Conservation (phyloP, 495 filamentous ascomycete genomes). For the Amniculicola lignicola region DNA sequence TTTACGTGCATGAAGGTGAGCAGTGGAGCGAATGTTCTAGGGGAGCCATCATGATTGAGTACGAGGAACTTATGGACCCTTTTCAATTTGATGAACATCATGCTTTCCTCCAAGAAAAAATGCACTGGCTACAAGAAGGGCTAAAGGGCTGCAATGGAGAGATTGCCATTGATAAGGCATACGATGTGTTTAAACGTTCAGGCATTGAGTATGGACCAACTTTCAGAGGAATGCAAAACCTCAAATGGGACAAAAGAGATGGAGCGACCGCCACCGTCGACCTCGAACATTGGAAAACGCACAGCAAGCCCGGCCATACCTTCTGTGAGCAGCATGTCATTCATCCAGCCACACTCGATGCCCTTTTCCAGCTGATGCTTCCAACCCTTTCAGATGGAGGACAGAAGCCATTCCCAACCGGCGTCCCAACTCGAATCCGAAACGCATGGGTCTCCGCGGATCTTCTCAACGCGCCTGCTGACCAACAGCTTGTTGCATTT, state of each 20-base stretch:
- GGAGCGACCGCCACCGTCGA: conserved; percentile 12
- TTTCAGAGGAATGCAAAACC: neutral
- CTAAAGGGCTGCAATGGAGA: neutral
- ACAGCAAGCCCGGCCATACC: neutral
- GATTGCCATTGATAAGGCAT: neutral
- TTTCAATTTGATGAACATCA: neutral
- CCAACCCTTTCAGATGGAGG: conserved; percentile 3
- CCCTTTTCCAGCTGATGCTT: neutral
- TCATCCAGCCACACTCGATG: conserved; percentile 14
- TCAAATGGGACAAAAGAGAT: conserved; percentile 13
- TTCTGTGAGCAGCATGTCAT: neutral
- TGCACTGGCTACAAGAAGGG: neutral
- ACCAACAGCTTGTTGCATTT: neutral
- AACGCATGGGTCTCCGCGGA: neutral
- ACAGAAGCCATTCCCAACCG: neutral
- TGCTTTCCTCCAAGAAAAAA: neutral
- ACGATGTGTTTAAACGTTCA: neutral
- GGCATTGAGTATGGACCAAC: conserved; percentile 2
- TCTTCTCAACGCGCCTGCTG: neutral
- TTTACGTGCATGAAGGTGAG: neutral
- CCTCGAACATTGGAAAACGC: conserved; percentile 2
- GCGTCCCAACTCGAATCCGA: neutral
- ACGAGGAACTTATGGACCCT: neutral
- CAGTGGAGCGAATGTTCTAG: neutral
- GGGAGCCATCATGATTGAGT: neutral